Evolutionary conservation across 495 filamentous ascomycete species (phyloP), one percentile per base, ranked within the genome.

Genomic region (Xylaria curta): DNA sequence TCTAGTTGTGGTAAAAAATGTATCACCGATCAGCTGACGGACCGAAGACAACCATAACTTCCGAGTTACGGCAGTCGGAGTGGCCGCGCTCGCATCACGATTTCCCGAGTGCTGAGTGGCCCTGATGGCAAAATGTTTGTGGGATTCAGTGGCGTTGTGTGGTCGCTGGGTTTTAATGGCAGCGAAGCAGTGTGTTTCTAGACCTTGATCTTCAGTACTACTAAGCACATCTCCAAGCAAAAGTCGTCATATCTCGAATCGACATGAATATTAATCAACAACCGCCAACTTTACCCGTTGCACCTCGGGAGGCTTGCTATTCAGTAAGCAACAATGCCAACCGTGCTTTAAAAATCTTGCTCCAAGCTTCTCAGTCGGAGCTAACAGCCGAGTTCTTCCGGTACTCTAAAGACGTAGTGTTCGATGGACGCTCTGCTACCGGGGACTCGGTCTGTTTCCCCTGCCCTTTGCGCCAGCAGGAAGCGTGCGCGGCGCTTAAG

Each of bases 391-490:
- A 76, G 38, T 76, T 84, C 62, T 66, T 78, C 19, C 53, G 49
- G 49, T 77, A 78, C 60, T 64, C 66, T 24, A 46, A 72, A 2
- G 59, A 75, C 46, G 78, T 83, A 66, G 69, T 56, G 6, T 81
- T 85, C 66, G 76, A 70, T 24, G 73, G 73, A 33, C 36, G 76
- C 38, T 80, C 80, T 19, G 68, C 61, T 60, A 72, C 77, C 19
- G 79, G 78, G 21, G 78, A 83, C 59, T 46, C 66, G 26, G 76
- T 79, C 9, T 80, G 78, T 56, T 86, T 91, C 60, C 91, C 92
- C 0, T 90, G 87, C 69, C 91, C 91, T 10, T 85, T 93, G 74
- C 92, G 90, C 75, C 90, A 93, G 78, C 91, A 90, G 13, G 90
- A 93, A 75, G 88, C 88, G 0, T 82, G 86, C 5, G 88, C 89